Percentiles rank a stretch among this genome's conserved stretches.
phyloP scores from a whole-genome alignment of 2,329 filamentous ascomycete genomes.

The Diaporthe nobilis region DNA sequence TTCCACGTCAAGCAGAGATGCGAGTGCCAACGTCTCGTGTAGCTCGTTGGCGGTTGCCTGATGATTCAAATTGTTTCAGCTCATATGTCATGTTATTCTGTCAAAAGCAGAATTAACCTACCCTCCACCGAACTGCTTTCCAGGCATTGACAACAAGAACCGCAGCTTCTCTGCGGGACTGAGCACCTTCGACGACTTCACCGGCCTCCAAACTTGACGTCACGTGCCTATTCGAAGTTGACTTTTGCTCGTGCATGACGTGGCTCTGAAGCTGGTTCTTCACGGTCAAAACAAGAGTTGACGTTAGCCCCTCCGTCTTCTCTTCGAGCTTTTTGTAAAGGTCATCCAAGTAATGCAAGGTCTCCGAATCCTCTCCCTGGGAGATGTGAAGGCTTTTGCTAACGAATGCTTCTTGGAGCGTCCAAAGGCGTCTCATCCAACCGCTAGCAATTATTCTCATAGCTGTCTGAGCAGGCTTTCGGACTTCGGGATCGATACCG shows the following conservation, averaged over 20 bases:
- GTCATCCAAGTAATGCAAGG: background rate
- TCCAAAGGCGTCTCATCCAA: constrained; percentile 10
- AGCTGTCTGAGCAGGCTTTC: background rate
- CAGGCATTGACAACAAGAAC: background rate
- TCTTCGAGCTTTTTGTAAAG: background rate
- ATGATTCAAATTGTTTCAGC: background rate
- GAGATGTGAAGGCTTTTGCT: background rate
- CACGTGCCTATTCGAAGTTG: background rate
- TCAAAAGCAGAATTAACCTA: background rate
- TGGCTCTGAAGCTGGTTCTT: constrained; percentile 7
- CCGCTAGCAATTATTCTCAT: constrained; percentile 13
- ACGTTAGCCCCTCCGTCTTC: background rate
- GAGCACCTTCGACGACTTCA: background rate
- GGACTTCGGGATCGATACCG: background rate
- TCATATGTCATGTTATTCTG: background rate
- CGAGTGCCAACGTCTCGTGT: constrained; percentile 7
- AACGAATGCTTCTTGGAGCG: background rate
- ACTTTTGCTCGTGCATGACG: background rate
- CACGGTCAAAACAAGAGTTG: background rate
- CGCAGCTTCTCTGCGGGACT: background rate
- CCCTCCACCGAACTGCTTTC: constrained; percentile 4
- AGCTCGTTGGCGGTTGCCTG: background rate
- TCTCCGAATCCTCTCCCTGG: background rate
- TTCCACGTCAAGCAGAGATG: background rate
- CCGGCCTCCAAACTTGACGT: background rate